Evolutionary conservation across 75 land plant genomes (phyloP), one percentile per base, ranked within the genome.

Genomic region (Pinus albicaulis): DNA sequence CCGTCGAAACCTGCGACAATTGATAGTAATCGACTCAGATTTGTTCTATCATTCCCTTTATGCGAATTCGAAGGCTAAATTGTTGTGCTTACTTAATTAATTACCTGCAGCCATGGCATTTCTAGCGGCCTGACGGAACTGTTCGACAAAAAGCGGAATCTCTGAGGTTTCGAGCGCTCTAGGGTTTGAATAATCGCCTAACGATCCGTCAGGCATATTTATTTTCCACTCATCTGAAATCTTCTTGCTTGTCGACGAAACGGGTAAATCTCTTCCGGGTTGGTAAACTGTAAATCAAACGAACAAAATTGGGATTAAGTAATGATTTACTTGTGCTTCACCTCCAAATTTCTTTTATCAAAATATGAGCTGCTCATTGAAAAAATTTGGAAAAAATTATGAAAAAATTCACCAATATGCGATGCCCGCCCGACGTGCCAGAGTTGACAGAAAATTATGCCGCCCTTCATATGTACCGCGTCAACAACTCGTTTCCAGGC

Each of bases 341-440:
- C 6, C 26, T 13, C 17, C 15, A 28, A 15, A 3, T 61, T 3
- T 3, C 1, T 62, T 26, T 14, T 14, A 23, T 1, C 13, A n/a
- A 25, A 25, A 25, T 34, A 34, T 34, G 36, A 34, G 36, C 36
- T 34, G 1, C 36, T n/a, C n/a, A n/a, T n/a, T n/a, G n/a, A n/a
- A n/a, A n/a, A n/a, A n/a, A n/a, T n/a, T n/a, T n/a, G n/a, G n/a
- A n/a, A n/a, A n/a, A n/a, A n/a, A n/a, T n/a, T n/a, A n/a, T n/a
- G n/a, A n/a, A n/a, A n/a, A n/a, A 24, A 22, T 60, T 31, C 59
- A 92, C 94, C 87, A 77, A 65, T 75, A 68, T 87, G 86, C 20
- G 89, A 84, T 8, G 85, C 89, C 8, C 96, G 84, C 38, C 96
- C 94, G 41, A 88, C 86, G 65, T 93, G 96, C 96, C 94, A 93